Base-by-base conservation (phyloP, 2,329 filamentous ascomycete genomes). In the Orbilia javanica region DNA sequence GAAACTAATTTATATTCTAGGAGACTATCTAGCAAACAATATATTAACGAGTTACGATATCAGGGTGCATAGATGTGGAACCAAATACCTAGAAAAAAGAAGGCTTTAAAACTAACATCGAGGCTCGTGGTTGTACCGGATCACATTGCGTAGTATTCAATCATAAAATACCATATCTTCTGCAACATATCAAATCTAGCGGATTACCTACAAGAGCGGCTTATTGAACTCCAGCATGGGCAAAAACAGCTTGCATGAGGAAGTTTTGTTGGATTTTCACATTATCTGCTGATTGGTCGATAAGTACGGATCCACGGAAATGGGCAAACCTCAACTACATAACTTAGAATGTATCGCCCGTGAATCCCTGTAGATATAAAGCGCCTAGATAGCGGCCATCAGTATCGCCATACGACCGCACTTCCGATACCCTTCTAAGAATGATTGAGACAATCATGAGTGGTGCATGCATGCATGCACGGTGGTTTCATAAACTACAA, bases 1-100 rank as follows among this genome's bases (percentile, higher is more conserved):
- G 20, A 50, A 50, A 50, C 46, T 50, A 50, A 15, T 25, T 50
- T 50, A 50, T 13, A 50, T 50, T 50, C 42, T 20, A 44, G 42
- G 42, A 8, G 20, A 20, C 42, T 13, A 50, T 27, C 2, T 25
- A 8, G 20, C 20, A 34, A 34, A 10, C 31, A 34, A 7, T 44
- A 20, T 44, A 44, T 13, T 36, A 36, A 15, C 13, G 36, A 39
- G 13, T 39, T 39, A 15, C 11, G 11, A 5, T 4, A 15, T 39
- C 5, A 13, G 13, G 1, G 36, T 15, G n/a, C n/a, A n/a, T n/a
- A 11, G 36, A 15, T 39, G n/a, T 39, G 36, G 36, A 15, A 15
- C 11, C 36, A 15, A 39, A 15, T 15, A 39, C n/a, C 36, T 39
- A 15, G 36, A 39, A 2, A 10, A 11, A 39, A 39, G 10, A 3